phyloP scores from a whole-genome alignment of 140 eudicot genomes.

The Erigeron philadelphicus region DNA sequence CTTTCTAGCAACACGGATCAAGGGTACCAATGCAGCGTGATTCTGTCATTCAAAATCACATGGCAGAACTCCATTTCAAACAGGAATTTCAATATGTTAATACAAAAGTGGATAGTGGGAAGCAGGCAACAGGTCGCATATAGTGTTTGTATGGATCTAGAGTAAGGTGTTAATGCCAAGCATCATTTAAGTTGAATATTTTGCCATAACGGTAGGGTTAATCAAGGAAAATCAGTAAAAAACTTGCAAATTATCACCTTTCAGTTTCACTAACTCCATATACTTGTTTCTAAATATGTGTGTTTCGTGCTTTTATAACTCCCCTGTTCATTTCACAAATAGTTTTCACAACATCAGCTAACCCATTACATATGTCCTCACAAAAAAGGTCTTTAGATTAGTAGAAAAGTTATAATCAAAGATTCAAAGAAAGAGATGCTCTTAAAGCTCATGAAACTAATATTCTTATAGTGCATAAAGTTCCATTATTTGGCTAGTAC shows the following conservation, averaged over 20 bases:
- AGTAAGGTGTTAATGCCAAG: no score
- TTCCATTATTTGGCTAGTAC: background rate
- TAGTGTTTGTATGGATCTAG: no score
- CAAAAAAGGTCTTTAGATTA: background rate
- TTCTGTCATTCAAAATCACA: no score
- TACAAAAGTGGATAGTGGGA: no score
- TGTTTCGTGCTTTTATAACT: background rate
- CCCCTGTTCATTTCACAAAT: background rate
- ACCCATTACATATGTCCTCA: background rate
- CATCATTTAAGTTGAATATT: no score
- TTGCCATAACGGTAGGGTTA: no score
- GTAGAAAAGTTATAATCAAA: background rate
- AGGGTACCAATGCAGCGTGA: no score
- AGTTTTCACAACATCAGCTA: background rate
- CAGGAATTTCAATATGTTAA: no score
- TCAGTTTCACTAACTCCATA: background rate
- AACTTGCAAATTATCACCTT: background rate
- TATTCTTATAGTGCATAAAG: conserved; percentile 1
- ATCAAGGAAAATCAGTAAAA: no score
- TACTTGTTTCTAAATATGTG: background rate
- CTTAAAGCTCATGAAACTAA: conserved; percentile 4
- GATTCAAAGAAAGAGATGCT: background rate
- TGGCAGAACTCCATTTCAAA: no score
- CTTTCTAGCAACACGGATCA: no score
- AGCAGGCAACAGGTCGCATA: no score